Conservation (phyloP, 768 basidiomycete species). For the Pisolithus marmoratus region DNA sequence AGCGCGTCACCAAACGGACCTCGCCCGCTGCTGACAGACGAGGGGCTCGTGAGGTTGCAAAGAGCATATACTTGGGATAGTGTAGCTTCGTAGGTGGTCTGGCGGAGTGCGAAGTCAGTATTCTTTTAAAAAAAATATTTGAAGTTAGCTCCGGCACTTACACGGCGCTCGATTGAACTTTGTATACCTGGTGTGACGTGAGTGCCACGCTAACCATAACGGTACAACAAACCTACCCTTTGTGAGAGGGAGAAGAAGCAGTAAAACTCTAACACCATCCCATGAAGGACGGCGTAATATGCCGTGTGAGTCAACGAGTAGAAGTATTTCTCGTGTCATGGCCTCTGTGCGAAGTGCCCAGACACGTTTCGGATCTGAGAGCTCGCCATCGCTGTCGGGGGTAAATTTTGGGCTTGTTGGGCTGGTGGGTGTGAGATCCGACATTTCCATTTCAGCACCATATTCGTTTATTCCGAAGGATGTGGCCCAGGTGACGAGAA, state of each 20-base stretch:
- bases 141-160: conserved; percentile 2
- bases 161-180: conserved; percentile 20
- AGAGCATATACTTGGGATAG: conserved; percentile 77
- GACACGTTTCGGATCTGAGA: conserved; percentile 32
- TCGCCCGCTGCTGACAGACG: conserved; percentile 43
- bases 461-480: conserved; percentile 84
- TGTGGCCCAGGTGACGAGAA: conserved; percentile 83
- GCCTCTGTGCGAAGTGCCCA: conserved; percentile 54
- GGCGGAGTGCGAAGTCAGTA: conserved; percentile 4
- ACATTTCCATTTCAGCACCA: conserved; percentile 45
- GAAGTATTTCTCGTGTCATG: conserved; percentile 73
- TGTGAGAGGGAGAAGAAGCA: conserved; percentile 77
- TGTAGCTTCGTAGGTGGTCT: conserved; percentile 75
- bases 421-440: conserved; percentile 3
- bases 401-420: conserved; percentile 5
- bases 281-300: conserved; percentile 76
- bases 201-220: not conserved
- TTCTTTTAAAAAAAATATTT: too few species aligned
- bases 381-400: conserved; percentile 21
- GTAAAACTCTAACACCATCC: conserved; percentile 78
- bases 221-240: conserved; percentile 50
- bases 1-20: conserved; percentile 52
- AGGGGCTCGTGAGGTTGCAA: conserved; percentile 47
- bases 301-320: conserved; percentile 74
- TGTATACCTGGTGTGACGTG: conserved; percentile 19